Percentiles rank a stretch among this genome's conserved stretches.
These are phyloP conservation scores for Aureobasidium mangrovei DNA, from an alignment of 2,329 filamentous ascomycete genomes.

Conservation along the genomic window DNA sequence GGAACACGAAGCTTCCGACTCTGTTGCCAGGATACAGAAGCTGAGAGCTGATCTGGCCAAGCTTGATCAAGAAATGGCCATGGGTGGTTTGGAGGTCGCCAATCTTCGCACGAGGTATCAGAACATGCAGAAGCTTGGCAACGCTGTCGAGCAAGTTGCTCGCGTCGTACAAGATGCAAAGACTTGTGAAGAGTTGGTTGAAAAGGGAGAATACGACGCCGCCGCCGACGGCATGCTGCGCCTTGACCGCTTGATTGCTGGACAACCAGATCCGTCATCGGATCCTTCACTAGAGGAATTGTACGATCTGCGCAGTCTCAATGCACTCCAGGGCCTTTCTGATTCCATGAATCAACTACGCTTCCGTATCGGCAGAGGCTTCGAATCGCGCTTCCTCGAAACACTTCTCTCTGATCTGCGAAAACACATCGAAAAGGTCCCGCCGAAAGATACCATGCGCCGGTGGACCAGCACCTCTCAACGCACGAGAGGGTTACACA, in stretches of 20 bases:
- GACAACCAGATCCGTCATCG: slow-evolving; percentile 46
- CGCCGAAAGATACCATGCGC: slow-evolving; percentile 63
- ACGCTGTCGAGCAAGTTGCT: slow-evolving; percentile 74
- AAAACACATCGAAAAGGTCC: slow-evolving; percentile 66
- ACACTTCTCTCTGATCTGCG: slow-evolving; percentile 72
- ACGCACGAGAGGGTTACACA: slow-evolving; percentile 59
- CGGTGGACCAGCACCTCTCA: slow-evolving; percentile 75
- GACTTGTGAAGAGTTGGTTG: slow-evolving; percentile 70
- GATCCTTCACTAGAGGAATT: slow-evolving; percentile 26
- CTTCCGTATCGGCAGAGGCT: slow-evolving; percentile 75
- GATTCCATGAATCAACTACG: slow-evolving; percentile 68
- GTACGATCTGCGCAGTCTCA: slow-evolving; percentile 66
- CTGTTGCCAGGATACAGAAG: slow-evolving; percentile 74
- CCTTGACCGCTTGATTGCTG: slow-evolving; percentile 72
- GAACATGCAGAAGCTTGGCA: slow-evolving; percentile 73
- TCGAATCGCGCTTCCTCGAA: slow-evolving; percentile 70
- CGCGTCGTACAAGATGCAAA: slow-evolving; percentile 67
- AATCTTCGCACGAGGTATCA: slow-evolving; percentile 72
- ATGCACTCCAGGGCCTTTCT: slow-evolving; percentile 70
- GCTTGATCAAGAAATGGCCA: slow-evolving; percentile 78
- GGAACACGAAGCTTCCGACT: slow-evolving; percentile 85
- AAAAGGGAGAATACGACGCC: slow-evolving; percentile 71
- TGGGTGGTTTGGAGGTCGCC: slow-evolving; percentile 76
- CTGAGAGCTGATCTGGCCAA: slow-evolving; percentile 69
- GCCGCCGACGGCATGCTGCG: slow-evolving; percentile 70